Base-by-base conservation (phyloP, 805 yeast genomes). In the Metschnikowia lachancei region DNA sequence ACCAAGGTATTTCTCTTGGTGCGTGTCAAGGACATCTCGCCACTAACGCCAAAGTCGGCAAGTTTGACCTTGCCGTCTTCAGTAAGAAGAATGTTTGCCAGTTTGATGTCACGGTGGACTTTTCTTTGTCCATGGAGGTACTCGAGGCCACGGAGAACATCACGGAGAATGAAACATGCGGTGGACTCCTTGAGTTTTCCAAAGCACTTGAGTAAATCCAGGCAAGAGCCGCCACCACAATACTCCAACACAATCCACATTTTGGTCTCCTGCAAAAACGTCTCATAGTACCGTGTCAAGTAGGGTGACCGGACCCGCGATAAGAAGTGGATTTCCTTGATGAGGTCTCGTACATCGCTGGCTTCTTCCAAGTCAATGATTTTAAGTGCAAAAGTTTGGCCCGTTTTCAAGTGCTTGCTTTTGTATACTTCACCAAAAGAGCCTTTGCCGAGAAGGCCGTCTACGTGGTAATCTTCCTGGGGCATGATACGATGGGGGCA, bases 221-320 rank as follows among this genome's bases (percentile, higher is more conserved):
- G 75, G 63, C 96, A 87, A 1, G 97, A 87, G 0, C 97, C 97
- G 24, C 95, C 97, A 11, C 92, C 96, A 65, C 98, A 94, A 60
- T 78, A 89, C 63, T 92, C 99, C 97, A 94, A 88, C 4, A 84
- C 84, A 39, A 92, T 87, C 85, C 90, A 91, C 80, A 94, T 80
- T 5, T 80, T 75, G 36, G 81, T 80, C 36, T 81, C 88, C 36
- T 74, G 70, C 4, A 85, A 63, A 58, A 81, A 78, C 1, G 96
- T 82, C 39, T 81, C 82, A 56, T 69, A 74, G 56, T 70, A 70
- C 36, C 75, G 73, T 1, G 94, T 88, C 43, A 94, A 81, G 57
- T 77, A 79, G 0, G 78, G 78, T n/a, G 52, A 48, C 26, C 49
- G 42, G 7, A 51, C 47, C 4, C 47, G 43, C 1, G 56, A 36